Evolutionary conservation across 75 land plant species (phyloP).

Genomic region (Picea sitchensis): DNA sequence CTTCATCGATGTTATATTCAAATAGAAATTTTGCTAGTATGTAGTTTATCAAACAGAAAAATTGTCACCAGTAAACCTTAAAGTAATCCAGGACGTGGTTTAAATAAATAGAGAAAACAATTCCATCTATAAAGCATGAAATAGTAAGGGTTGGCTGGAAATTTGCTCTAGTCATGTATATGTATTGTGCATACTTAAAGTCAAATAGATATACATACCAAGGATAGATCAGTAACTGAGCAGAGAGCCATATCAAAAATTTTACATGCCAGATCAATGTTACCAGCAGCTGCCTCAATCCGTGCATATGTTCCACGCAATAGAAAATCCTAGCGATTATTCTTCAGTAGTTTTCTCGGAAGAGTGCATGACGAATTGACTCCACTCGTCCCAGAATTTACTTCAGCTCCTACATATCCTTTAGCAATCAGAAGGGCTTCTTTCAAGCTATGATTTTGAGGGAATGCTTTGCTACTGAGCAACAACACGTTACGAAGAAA

Average conservation of each 20-base stretch:
- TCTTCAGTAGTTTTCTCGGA: slow-evolving; percentile 69
- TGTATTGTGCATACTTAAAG: too few species aligned
- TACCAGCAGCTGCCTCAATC: slow-evolving; percentile 75
- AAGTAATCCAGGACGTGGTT: neutral
- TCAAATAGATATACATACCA: too few species aligned
- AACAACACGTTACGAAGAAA: too few species aligned
- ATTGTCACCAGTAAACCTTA: neutral
- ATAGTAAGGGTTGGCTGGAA: too few species aligned
- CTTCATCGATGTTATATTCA: neutral
- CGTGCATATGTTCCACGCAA: slow-evolving; percentile 83
- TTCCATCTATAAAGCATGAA: neutral
- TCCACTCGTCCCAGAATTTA: slow-evolving; percentile 12
- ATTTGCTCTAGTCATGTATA: too few species aligned
- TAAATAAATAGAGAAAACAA: neutral
- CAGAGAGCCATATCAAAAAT: slow-evolving; percentile 88
- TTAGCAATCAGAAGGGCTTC: slow-evolving; percentile 63
- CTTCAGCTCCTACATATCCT: slow-evolving; percentile 26
- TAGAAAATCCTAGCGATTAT: slow-evolving; percentile 83
- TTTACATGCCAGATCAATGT: slow-evolving; percentile 76
- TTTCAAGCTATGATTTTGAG: slow-evolving; percentile 24
- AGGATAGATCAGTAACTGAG: slow-evolving; percentile 45
- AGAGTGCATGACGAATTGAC: slow-evolving; percentile 57
- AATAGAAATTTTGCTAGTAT: neutral
- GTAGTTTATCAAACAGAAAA: neutral
- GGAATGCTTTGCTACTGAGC: too few species aligned